Evolutionary conservation across 805 yeast species (phyloP).

Genomic region (Millerago galiae): DNA sequence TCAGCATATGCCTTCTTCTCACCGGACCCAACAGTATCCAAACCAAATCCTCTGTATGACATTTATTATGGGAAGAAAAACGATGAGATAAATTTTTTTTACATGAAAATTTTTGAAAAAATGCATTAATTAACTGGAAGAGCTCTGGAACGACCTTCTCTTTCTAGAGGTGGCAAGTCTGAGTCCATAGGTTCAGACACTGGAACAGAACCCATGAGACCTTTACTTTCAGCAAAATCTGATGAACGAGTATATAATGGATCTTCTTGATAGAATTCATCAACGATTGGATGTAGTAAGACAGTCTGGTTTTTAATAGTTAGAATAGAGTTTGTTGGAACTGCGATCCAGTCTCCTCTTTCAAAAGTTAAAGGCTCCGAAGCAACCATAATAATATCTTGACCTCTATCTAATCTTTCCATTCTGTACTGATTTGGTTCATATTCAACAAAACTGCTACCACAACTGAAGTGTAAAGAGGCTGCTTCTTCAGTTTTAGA

Average conservation of each 20-base stretch:
- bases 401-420: conserved; percentile 90
- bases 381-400: conserved; percentile 94
- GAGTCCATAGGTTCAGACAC: conserved; percentile 42
- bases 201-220: conserved; percentile 90
- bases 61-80: conserved; percentile 9
- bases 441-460: conserved; percentile 83
- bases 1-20: conserved; percentile 50
- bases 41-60: conserved; percentile 38
- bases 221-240: conserved; percentile 81
- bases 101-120: background rate
- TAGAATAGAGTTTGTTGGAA: conserved; percentile 84
- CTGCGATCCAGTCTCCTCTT: conserved; percentile 95
- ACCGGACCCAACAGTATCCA: conserved; percentile 33
- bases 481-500: conserved; percentile 94
- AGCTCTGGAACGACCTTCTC: conserved; percentile 58
- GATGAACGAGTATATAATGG: conserved; percentile 66
- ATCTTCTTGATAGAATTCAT: conserved; percentile 77
- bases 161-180: conserved; percentile 70
- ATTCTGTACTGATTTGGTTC: conserved; percentile 88
- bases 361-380: conserved; percentile 96
- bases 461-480: conserved; percentile 88
- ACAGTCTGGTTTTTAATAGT: conserved; percentile 84
- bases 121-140: background rate
- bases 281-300: conserved; percentile 81
- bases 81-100: background rate